Evolutionary conservation across 768 basidiomycete species (phyloP).

Genomic region (Omphalotus guepiniiformis): DNA sequence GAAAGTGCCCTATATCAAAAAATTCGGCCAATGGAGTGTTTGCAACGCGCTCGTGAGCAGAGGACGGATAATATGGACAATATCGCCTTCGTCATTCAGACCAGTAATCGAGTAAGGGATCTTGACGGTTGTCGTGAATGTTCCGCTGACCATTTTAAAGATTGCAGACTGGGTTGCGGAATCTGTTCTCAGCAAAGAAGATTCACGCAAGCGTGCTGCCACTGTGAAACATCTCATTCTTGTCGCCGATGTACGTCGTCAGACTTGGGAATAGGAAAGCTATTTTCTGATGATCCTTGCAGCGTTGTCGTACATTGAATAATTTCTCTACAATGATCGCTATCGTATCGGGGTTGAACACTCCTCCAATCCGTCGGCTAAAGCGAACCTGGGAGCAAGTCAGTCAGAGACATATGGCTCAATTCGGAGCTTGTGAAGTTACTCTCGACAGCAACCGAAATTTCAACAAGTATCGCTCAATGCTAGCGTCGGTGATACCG

Average conservation of each 20-base stretch:
- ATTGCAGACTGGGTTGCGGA: slow-evolving; percentile 94
- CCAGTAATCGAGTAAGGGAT: slow-evolving; percentile 71
- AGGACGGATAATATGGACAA: slow-evolving; percentile 73
- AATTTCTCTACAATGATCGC: slow-evolving; percentile 98
- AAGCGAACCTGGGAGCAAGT: slow-evolving; percentile 94
- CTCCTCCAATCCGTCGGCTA: slow-evolving; percentile 86
- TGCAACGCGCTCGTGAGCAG: slow-evolving; percentile 78
- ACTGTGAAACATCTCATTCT: slow-evolving; percentile 88
- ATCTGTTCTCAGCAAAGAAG: slow-evolving; percentile 73
- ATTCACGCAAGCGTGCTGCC: slow-evolving; percentile 75
- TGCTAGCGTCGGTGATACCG: slow-evolving; percentile 77
- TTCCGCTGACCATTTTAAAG: slow-evolving; percentile 32
- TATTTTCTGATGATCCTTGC: no score
- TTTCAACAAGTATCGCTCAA: slow-evolving; percentile 85
- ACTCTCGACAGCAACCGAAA: slow-evolving; percentile 93
- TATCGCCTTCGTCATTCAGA: slow-evolving; percentile 82
- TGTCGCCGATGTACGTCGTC: slow-evolving; percentile 76
- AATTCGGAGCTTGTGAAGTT: slow-evolving; percentile 78
- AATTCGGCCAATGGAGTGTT: slow-evolving; percentile 87
- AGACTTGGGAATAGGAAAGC: no score
- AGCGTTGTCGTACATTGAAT: slow-evolving; percentile 87
- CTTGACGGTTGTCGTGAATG: background rate
- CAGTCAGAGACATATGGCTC: slow-evolving; percentile 64
- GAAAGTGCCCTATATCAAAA: slow-evolving; percentile 84
- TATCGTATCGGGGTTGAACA: slow-evolving; percentile 90